Evolutionary conservation across 352 stramenopile genomes (phyloP).

Genomic region (Pythium apleroticum): DNA sequence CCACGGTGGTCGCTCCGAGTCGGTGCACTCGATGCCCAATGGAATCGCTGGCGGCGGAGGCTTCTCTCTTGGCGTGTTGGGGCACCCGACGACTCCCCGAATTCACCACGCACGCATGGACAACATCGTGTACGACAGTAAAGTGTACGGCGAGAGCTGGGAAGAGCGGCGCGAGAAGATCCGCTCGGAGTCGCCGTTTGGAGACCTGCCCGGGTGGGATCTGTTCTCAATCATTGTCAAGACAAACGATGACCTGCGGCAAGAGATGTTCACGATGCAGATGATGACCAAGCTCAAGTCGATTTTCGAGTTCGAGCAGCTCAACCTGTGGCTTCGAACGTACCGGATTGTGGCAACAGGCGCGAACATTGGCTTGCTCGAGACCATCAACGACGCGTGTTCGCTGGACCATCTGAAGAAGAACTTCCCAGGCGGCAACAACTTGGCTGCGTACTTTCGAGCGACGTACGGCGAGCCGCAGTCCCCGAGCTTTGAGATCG

Average conservation of each 20-base stretch:
- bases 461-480: constrained; percentile 48
- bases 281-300: constrained; percentile 94
- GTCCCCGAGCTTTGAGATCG: constrained; percentile 48
- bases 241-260: constrained; percentile 96
- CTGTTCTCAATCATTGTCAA: constrained; percentile 96
- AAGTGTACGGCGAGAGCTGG: constrained; percentile 80
- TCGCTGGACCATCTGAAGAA: constrained; percentile 97
- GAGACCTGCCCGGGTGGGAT: constrained; percentile 84
- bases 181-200: constrained; percentile 68
- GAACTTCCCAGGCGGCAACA: constrained; percentile 85
- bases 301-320: constrained; percentile 92
- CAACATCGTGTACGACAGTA: constrained; percentile 78
- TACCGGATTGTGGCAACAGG: constrained; percentile 96
- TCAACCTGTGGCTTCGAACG: constrained; percentile 92
- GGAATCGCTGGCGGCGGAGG: background rate
- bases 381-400: constrained; percentile 95
- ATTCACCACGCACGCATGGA: constrained; percentile 36
- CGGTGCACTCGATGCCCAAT: constrained; percentile 21
- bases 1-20: constrained; percentile 10
- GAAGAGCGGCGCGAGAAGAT: constrained; percentile 61
- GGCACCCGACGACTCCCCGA: constrained; percentile 10
- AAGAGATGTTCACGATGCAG: constrained; percentile 98
- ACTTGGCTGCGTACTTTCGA: constrained; percentile 90
- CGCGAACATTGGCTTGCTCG: constrained; percentile 92
- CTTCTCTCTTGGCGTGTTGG: constrained; percentile 16